A percentile compares a stretch with the other conserved stretches of the same genome.
These are phyloP conservation scores for Anisodus tanguticus DNA, from an alignment of 257 asterid genomes.

Conservation along the genomic window DNA sequence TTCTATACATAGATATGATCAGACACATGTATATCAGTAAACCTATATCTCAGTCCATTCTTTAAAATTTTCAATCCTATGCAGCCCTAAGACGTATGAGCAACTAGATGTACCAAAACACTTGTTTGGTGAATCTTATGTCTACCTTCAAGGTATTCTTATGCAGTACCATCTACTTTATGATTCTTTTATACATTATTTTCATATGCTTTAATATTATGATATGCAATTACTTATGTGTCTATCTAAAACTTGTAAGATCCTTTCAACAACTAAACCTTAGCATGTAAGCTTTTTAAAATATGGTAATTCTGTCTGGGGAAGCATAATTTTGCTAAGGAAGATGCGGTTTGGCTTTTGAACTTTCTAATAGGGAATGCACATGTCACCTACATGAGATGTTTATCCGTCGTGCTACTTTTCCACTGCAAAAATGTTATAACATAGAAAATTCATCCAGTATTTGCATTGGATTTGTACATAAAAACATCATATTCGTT, in stretches of 20 bases:
- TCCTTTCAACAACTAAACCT: constrained; percentile 16
- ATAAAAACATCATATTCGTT: neutral
- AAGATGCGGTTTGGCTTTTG: neutral
- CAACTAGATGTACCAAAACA: constrained; percentile 85
- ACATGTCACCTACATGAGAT: constrained; percentile 1
- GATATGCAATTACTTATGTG: neutral
- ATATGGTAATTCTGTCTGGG: neutral
- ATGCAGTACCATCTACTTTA: constrained; percentile 12
- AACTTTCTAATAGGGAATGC: constrained; percentile 15
- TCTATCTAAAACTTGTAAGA: neutral
- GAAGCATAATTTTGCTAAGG: neutral
- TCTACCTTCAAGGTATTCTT: constrained; percentile 81
- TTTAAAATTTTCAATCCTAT: constrained; percentile 36
- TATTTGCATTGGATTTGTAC: neutral
- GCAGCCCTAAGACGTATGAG: constrained; percentile 69
- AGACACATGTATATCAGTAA: neutral
- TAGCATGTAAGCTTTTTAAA: neutral
- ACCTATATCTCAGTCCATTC: constrained; percentile 23
- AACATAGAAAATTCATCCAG: neutral
- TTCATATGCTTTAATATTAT: neutral
- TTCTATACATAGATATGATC: constrained; percentile 17
- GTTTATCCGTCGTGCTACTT: neutral
- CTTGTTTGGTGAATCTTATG: constrained; percentile 86
- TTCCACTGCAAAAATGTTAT: neutral
- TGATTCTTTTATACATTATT: neutral